phyloP scores from a whole-genome alignment of 2,329 filamentous ascomycete genomes.

The Colletotrichum tamarilloi region DNA sequence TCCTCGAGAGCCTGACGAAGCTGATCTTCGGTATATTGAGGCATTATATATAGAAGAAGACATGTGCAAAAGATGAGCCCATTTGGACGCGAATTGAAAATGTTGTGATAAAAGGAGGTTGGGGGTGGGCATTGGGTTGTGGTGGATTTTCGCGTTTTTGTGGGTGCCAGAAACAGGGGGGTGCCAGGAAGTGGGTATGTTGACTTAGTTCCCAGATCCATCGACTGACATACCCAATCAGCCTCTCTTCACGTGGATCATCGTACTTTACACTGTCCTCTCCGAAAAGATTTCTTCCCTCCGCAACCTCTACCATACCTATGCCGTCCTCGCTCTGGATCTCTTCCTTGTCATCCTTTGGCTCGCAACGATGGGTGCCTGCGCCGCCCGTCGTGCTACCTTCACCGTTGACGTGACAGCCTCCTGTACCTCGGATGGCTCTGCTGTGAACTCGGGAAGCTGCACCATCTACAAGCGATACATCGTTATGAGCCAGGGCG shows the following conservation, averaged over 20 bases:
- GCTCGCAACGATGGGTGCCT: slow-evolving; percentile 55
- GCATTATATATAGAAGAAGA: too few species aligned
- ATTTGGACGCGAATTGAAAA: too few species aligned
- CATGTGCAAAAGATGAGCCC: too few species aligned
- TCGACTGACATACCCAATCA: slow-evolving; percentile 35
- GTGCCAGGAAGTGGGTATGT: too few species aligned
- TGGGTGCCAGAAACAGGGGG: too few species aligned
- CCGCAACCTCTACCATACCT: slow-evolving; percentile 53
- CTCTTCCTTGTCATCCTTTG: slow-evolving; percentile 58
- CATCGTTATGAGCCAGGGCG: slow-evolving; percentile 49
- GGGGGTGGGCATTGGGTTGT: too few species aligned
- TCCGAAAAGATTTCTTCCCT: slow-evolving; percentile 52
- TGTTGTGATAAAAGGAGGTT: too few species aligned
- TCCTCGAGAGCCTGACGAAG: too few species aligned
- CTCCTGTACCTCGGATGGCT: slow-evolving; percentile 51
- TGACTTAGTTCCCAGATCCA: not conserved
- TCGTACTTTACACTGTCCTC: slow-evolving; percentile 53
- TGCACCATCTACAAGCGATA: slow-evolving; percentile 46
- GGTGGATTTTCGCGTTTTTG: too few species aligned
- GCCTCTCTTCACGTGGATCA: slow-evolving; percentile 59
- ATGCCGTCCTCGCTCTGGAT: slow-evolving; percentile 57
- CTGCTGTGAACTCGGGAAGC: slow-evolving; percentile 49
- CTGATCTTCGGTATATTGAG: too few species aligned
- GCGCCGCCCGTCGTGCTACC: slow-evolving; percentile 50
- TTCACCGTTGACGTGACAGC: slow-evolving; percentile 47